These are phyloP conservation scores for Sporobolomyces pararoseus DNA, from an alignment of 768 basidiomycete genomes.

Conservation along the genomic window DNA sequence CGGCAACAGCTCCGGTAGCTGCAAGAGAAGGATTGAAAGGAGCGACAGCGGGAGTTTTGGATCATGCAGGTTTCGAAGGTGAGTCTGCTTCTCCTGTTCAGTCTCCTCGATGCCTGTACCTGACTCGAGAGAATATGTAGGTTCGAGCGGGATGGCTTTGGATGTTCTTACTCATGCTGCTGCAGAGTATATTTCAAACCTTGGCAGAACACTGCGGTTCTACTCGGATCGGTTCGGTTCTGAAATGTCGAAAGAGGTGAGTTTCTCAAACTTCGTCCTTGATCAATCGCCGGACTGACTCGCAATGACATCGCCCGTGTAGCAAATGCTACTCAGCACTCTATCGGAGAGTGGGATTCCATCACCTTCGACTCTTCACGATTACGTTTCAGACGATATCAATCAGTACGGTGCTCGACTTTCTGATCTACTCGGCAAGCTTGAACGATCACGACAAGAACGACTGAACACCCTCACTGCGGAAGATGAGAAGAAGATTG, in stretches of 20 bases:
- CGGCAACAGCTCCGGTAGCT: constrained; percentile 4
- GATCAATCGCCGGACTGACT: not conserved
- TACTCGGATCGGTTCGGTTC: constrained; percentile 73
- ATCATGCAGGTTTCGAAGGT: constrained; percentile 41
- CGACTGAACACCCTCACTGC: constrained; percentile 55
- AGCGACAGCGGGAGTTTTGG: constrained; percentile 12
- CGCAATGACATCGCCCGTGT: not conserved
- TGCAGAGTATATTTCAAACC: constrained; percentile 74
- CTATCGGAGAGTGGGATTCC: constrained; percentile 83
- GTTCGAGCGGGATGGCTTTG: constrained; percentile 54
- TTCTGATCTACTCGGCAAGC: constrained; percentile 76
- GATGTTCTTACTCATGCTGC: constrained; percentile 73
- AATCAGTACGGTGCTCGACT: constrained; percentile 73
- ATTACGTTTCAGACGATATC: constrained; percentile 84
- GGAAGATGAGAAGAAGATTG: constrained; percentile 54
- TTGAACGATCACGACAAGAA: constrained; percentile 76
- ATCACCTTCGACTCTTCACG: constrained; percentile 71
- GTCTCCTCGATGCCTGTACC: not conserved
- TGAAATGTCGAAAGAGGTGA: constrained; percentile 79
- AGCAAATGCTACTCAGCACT: constrained; percentile 92
- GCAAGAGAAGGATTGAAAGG: constrained; percentile 17
- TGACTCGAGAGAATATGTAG: constrained; percentile 1
- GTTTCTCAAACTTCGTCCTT: constrained; percentile 43
- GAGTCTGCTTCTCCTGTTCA: not conserved
- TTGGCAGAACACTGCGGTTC: constrained; percentile 79